Evolutionary conservation across 352 stramenopile genomes (phyloP), one percentile per base, ranked within the genome.

Genomic region (Phytopythium oedochilum): DNA sequence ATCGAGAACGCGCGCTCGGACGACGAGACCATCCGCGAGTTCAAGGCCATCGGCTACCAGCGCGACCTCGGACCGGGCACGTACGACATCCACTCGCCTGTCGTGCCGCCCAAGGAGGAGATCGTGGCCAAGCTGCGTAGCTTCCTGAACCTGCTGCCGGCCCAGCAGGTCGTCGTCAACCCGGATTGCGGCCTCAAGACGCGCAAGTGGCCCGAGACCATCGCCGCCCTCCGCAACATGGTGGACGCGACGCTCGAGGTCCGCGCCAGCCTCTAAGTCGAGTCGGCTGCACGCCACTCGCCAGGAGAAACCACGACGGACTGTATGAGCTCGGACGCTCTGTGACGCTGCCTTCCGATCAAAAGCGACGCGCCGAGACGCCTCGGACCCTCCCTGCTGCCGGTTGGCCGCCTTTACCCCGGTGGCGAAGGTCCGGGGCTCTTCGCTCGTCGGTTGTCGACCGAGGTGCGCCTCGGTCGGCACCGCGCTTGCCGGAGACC

Each of bases 11-110:
- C 88, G 53, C 86, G 89, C 12, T 96, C 77, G 57, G 86, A 96
- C 64, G 86, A 97, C 62, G 89, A 91, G 58, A 97, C 88, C 2
- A 92, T 98, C 50, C 71, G 78, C 23, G 84, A 81, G 60, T 97
- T 97, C 75, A 83, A 90, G 64, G 62, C 71, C 14, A 94, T 96
- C 54, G 81, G 84, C 36, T 98, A 98, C 82, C 76, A 82, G 64
- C 93, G 92, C 53, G 87, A 94, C 57, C 66, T 98, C 9, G 90
- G 90, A 26, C 92, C 92, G 10, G 92, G 92, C 54, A 88, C 88
- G 52, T 98, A 97, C 73, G 92, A 98, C 71, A 97, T 98, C 66
- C 90, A 98, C 82, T 97, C 89, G 44, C 92, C 92, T 12, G 85
- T 97, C 29, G 83, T 98, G 59, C 90, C 90, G n/a, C 75, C 86